phyloP scores from a whole-genome alignment of 495 filamentous ascomycete genomes.

The Lentithecium fluviatile region DNA sequence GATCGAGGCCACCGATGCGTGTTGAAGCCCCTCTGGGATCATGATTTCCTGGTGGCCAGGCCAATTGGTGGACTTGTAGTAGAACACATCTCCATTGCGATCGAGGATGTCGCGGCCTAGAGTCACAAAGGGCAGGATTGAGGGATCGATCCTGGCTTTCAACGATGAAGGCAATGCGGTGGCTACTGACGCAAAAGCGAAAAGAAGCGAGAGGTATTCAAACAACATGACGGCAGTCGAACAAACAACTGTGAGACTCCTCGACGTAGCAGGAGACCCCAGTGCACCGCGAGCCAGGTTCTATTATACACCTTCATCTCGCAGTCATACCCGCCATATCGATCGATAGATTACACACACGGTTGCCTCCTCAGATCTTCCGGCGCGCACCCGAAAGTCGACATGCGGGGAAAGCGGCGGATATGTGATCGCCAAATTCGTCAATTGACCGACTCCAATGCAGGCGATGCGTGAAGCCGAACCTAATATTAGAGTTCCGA shows the following conservation, averaged over 20 bases:
- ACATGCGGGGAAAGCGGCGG: neutral
- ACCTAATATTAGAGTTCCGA: no score
- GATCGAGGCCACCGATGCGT: slow-evolving; percentile 48
- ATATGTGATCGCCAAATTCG: no score
- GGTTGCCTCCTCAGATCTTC: neutral
- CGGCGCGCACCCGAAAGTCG: neutral
- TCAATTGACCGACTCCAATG: no score
- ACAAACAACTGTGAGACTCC: neutral
- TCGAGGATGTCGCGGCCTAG: slow-evolving; percentile 14
- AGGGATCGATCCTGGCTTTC: neutral
- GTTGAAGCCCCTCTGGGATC: slow-evolving; percentile 52
- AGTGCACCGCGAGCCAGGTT: neutral
- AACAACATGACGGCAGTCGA: slow-evolving; percentile 2
- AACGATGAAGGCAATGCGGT: neutral
- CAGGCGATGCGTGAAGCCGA: no score
- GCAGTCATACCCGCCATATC: neutral
- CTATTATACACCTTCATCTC: neutral
- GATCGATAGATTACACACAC: neutral
- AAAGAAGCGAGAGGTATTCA: neutral
- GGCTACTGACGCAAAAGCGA: neutral
- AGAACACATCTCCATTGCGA: slow-evolving; percentile 17
- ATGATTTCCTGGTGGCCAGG: slow-evolving; percentile 50
- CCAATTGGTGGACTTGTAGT: slow-evolving; percentile 40
- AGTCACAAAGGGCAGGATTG: slow-evolving; percentile 7
- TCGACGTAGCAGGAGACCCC: neutral